Evolutionary conservation across 306 rosid species (phyloP).

Genomic region (Rosa persica): DNA sequence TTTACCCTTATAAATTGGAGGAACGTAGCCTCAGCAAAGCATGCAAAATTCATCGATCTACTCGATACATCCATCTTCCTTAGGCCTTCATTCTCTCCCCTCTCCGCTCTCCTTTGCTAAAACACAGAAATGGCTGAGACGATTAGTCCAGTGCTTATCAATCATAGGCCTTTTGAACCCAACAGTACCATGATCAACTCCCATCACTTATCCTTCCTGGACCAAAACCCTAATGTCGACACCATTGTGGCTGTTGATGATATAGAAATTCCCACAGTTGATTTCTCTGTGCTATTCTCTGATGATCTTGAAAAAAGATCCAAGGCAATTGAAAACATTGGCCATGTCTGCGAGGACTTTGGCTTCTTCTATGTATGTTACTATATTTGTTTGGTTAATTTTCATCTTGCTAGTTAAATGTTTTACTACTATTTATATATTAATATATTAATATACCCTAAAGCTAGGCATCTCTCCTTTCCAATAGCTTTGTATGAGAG

Average conservation of each 20-base stretch:
- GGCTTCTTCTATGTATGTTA: constrained; percentile 29
- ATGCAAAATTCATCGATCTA: not conserved
- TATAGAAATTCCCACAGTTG: constrained; percentile 24
- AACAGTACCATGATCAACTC: not conserved
- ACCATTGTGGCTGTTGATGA: not conserved
- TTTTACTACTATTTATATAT: not conserved
- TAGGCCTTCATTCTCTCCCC: not conserved
- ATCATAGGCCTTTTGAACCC: not conserved
- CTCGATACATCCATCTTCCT: not conserved
- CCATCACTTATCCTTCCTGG: not conserved
- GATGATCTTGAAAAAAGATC: constrained; percentile 11
- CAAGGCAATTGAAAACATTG: constrained; percentile 2
- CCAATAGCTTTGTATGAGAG: not conserved
- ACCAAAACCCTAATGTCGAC: not conserved
- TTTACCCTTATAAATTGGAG: not conserved
- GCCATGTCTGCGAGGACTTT: constrained; percentile 21
- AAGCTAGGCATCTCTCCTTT: not conserved
- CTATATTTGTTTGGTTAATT: not conserved
- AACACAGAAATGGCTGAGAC: not conserved
- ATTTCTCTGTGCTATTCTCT: constrained; percentile 24
- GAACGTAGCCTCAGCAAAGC: not conserved
- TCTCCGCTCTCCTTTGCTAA: not conserved
- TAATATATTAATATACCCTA: not conserved
- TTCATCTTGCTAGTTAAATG: not conserved
- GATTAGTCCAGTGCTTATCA: not conserved